Conservation (phyloP, 169 alveolate genomes). For the Plasmodium inui region DNA sequence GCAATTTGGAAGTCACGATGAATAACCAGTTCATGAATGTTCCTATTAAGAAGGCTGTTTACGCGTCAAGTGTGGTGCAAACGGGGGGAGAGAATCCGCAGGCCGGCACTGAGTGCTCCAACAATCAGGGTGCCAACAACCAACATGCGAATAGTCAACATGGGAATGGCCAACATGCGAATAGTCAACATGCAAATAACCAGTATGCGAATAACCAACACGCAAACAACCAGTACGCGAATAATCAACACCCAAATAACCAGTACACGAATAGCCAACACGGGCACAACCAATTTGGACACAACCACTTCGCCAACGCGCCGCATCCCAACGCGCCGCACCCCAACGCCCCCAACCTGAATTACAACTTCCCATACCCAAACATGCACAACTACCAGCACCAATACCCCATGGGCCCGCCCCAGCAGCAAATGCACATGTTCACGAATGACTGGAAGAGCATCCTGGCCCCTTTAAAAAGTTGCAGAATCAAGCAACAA, state of each 20-base stretch:
- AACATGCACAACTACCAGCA: conserved; percentile 43
- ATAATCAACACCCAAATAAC: neutral
- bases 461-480: conserved; percentile 34
- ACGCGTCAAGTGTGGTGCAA: conserved; percentile 1
- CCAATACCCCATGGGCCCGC: conserved; percentile 40
- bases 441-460: conserved; percentile 59
- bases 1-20: conserved; percentile 5
- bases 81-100: conserved; percentile 9
- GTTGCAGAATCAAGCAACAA: conserved; percentile 63
- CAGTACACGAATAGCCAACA: neutral
- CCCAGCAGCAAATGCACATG: conserved; percentile 71
- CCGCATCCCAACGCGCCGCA: neutral
- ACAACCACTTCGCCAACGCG: neutral
- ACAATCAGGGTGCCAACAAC: neutral
- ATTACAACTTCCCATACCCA: conserved; percentile 27
- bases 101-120: neutral
- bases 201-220: neutral
- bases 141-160: neutral
- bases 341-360: conserved; percentile 14
- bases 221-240: neutral
- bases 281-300: neutral
- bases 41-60: conserved; percentile 19
- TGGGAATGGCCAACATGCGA: neutral
- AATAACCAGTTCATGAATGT: conserved; percentile 22
- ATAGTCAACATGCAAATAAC: neutral